Conservation (phyloP, 306 rosid genomes). For the Prunus dulcis region DNA sequence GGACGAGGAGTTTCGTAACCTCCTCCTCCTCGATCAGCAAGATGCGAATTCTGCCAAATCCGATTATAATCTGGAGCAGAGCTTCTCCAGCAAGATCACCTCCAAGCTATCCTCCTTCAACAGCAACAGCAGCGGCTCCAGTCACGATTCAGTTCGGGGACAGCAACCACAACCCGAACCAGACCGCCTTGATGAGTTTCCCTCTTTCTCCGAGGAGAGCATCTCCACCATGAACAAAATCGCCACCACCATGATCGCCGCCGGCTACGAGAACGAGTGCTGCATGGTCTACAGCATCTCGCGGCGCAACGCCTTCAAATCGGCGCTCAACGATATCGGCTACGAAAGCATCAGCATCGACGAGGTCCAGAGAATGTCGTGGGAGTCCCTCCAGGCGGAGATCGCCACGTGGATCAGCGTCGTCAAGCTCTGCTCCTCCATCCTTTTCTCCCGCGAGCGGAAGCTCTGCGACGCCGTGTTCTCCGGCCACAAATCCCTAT, state of each 20-base stretch:
- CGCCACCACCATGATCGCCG: constrained; percentile 46
- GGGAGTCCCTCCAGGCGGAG: constrained; percentile 61
- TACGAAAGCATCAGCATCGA: constrained; percentile 42
- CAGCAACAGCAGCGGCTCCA: constrained; percentile 7
- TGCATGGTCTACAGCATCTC: constrained; percentile 40
- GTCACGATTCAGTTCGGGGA: constrained; percentile 8
- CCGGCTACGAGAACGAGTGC: constrained; percentile 63
- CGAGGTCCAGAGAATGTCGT: constrained; percentile 58
- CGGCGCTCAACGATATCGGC: constrained; percentile 34
- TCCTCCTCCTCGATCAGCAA: constrained; percentile 16
- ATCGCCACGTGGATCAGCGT: constrained; percentile 57
- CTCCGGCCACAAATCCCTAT: constrained; percentile 25
- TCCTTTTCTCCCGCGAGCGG: constrained; percentile 47
- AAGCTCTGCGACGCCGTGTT: constrained; percentile 47
- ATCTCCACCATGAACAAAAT: constrained; percentile 42
- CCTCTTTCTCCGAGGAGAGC: constrained; percentile 33
- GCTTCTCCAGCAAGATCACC: constrained; percentile 6
- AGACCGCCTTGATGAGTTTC: constrained; percentile 22
- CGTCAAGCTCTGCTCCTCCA: constrained; percentile 49
- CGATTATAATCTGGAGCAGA: not conserved
- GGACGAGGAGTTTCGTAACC: constrained; percentile 47
- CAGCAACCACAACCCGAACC: constrained; percentile 3
- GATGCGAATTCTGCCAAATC: constrained; percentile 17
- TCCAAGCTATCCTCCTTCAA: constrained; percentile 35
- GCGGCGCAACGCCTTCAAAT: constrained; percentile 49